Conservation (phyloP, 2,329 filamentous ascomycete genomes). For the Ophiostoma quercus region DNA sequence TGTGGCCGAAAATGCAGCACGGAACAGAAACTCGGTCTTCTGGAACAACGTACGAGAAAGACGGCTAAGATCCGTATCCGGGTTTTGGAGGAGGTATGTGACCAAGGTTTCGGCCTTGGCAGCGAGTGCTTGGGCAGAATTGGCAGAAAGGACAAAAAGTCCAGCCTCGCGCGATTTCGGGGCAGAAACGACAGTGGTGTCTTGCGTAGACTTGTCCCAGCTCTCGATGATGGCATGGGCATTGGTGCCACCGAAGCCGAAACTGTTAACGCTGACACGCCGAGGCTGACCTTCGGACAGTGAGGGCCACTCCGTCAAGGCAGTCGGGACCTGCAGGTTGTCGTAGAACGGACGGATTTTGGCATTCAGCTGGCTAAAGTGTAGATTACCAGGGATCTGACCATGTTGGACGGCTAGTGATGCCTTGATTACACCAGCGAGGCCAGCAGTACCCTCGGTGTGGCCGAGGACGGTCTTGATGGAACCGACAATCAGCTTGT, state of each 20-base stretch:
- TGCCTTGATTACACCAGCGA: background rate
- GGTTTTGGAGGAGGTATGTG: background rate
- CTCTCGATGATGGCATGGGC: background rate
- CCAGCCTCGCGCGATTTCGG: background rate
- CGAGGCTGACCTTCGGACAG: background rate
- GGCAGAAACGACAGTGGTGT: background rate
- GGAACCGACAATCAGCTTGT: background rate
- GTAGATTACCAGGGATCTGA: background rate
- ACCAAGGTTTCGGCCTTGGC: background rate
- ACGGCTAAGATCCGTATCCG: background rate
- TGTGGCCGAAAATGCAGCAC: background rate
- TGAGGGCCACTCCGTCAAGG: background rate
- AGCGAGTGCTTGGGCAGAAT: background rate
- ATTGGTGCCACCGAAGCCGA: background rate
- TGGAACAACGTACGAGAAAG: background rate
- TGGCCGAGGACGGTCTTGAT: slow-evolving; percentile 3
- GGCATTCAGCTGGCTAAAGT: background rate
- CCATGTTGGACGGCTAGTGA: background rate
- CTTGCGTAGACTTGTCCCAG: background rate
- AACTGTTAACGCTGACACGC: background rate
- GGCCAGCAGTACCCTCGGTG: background rate
- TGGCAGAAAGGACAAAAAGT: background rate
- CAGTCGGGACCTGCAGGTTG: background rate
- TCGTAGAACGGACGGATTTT: background rate
- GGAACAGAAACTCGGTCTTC: background rate